These are phyloP conservation scores for Fusarium compactum DNA, from an alignment of 2,329 filamentous ascomycete species.

Conservation along the genomic window DNA sequence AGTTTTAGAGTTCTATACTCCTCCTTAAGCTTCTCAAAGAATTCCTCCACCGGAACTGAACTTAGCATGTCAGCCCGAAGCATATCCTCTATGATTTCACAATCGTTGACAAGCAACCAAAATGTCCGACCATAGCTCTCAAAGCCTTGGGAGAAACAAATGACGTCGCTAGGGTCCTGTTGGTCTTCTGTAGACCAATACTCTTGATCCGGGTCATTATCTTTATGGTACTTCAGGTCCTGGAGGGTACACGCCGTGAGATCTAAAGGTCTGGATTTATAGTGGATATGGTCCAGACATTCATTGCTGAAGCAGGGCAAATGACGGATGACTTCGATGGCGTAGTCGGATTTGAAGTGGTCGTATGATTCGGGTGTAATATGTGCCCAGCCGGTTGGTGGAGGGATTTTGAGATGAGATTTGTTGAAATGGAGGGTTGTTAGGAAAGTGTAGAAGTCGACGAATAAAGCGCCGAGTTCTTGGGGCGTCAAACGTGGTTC, in stretches of 20 bases:
- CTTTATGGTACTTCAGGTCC: not conserved
- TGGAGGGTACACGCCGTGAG: not conserved
- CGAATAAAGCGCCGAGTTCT: not conserved
- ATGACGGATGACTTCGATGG: not conserved
- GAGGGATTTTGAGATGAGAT: not conserved
- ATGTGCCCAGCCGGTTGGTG: not conserved
- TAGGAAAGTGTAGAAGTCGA: not conserved
- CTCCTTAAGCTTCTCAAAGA: not conserved
- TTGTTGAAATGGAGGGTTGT: not conserved
- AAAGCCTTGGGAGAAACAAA: not conserved
- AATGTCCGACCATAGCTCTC: not conserved
- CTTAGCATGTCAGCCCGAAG: fast-evolving
- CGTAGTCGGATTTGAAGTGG: not conserved
- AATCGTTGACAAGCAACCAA: not conserved
- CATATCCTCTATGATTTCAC: not conserved
- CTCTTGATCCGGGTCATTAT: not conserved
- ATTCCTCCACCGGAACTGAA: not conserved
- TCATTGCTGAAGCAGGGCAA: not conserved
- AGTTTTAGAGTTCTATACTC: not conserved
- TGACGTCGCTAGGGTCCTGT: not conserved
- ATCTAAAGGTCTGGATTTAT: not conserved
- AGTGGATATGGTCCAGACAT: not conserved
- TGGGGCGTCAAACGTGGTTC: not conserved
- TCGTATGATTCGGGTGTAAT: not conserved
- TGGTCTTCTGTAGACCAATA: not conserved